phyloP scores from a whole-genome alignment of 73 alveolate genomes.

The Paramecium biaurelia region DNA sequence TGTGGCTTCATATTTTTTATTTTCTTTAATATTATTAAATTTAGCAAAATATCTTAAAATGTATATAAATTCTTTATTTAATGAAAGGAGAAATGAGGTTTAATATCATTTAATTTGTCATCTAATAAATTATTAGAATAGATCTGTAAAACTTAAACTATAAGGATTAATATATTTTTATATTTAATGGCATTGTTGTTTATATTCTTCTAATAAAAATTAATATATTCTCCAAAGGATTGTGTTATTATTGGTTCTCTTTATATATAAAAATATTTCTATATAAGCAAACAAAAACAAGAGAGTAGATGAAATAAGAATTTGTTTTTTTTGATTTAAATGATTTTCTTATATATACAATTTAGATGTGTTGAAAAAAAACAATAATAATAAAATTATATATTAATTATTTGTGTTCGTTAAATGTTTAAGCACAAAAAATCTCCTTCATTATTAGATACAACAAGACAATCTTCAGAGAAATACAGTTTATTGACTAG shows the following conservation, averaged over 20 bases:
- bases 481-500: neutral
- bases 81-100: neutral
- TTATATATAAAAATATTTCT: too few relatives aligned
- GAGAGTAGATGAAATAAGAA: too few relatives aligned
- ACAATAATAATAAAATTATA: neutral
- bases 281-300: too few relatives aligned
- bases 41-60: neutral
- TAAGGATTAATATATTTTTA: too few relatives aligned
- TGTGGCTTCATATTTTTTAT: neutral
- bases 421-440: neutral
- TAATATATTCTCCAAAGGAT: too few relatives aligned
- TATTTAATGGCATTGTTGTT: too few relatives aligned
- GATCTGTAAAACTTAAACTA: too few relatives aligned
- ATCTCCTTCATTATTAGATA: neutral
- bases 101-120: too few relatives aligned
- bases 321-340: neutral
- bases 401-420: conserved; percentile 3
- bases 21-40: neutral
- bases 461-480: neutral
- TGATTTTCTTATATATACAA: neutral
- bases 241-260: too few relatives aligned
- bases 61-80: neutral
- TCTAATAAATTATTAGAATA: too few relatives aligned
- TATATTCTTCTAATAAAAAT: too few relatives aligned
- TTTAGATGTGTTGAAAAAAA: neutral